Percentiles rank a stretch among this genome's conserved stretches.
These are phyloP conservation scores for Zygoascus sp. DNA, from an alignment of 1,139 yeast genomes.

Conservation along the genomic window DNA sequence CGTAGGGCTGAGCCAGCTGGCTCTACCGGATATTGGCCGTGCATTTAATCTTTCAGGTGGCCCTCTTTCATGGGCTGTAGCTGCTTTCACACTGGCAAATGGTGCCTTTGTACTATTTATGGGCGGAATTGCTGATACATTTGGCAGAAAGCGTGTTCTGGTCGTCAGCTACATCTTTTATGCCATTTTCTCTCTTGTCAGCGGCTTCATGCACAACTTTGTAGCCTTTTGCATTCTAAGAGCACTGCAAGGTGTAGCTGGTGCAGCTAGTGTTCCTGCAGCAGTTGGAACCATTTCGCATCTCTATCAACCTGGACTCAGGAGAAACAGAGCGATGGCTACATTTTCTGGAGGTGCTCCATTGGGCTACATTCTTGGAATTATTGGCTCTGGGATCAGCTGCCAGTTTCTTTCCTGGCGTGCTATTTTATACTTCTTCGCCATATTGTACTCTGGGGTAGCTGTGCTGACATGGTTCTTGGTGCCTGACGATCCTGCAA, in stretches of 20 bases:
- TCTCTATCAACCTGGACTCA: slow-evolving; percentile 35
- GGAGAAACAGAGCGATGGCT: slow-evolving; percentile 43
- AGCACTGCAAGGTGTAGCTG: slow-evolving; percentile 41
- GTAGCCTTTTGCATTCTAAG: slow-evolving; percentile 38
- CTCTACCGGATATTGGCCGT: slow-evolving; percentile 35
- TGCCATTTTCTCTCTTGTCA: slow-evolving; percentile 37
- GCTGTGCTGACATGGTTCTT: slow-evolving; percentile 30
- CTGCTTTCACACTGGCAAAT: slow-evolving; percentile 40
- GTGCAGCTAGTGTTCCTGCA: slow-evolving; percentile 43
- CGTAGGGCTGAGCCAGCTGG: slow-evolving; percentile 36
- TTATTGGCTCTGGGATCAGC: slow-evolving; percentile 42
- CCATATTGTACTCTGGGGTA: slow-evolving; percentile 36
- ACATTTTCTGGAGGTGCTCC: slow-evolving; percentile 46
- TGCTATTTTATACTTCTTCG: slow-evolving; percentile 39
- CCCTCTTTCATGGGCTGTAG: slow-evolving; percentile 40
- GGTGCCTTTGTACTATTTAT: slow-evolving; percentile 41
- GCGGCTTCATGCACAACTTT: slow-evolving; percentile 40
- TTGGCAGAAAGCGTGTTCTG: slow-evolving; percentile 41
- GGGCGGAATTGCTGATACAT: slow-evolving; percentile 44
- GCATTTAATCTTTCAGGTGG: slow-evolving; percentile 39
- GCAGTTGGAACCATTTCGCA: slow-evolving; percentile 44
- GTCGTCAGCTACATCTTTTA: slow-evolving; percentile 34
- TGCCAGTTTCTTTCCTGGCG: slow-evolving; percentile 40
- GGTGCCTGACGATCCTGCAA: slow-evolving; percentile 34
- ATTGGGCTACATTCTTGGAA: slow-evolving; percentile 41